Base-by-base conservation (phyloP, 179 eudicot species). In the Patellifolia procumbens region DNA sequence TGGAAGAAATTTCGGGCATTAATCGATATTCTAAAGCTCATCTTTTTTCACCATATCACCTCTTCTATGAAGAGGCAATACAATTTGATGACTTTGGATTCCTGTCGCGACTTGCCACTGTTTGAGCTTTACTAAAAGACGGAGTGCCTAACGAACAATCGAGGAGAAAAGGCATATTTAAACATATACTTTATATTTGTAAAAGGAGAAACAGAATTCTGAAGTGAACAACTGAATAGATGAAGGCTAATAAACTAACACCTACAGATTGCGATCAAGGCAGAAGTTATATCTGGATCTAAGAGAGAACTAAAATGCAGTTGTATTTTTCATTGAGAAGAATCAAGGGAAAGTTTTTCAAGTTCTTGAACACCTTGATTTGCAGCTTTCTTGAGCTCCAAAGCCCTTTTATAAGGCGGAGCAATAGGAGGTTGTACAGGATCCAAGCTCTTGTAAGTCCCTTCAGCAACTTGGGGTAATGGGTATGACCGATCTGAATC, bases 401-500 rank as follows among this genome's bases (percentile, higher is more conserved):
- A 87, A 60, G 98, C 98, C 79, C 92, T 89, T 76, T 94, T 94
- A 73, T 94, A 94, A 58, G 98, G 98, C 1, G 98, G 98, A 59
- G 94, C 98, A 69, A 94, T 94, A 0, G 98, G 98, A 13, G 97
- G 98, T 73, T 94, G 98, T 11, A 94, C 87, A 0, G 98, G 98
- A 82, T 92, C 97, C 78, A 94, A 85, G 84, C 90, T 89, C 82
- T 83, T 85, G 84, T 94, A 94, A 17, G 90, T 82, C 66, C 98
- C 98, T 68, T 89, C 87, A 5, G 89, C 89, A 56, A 69, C 85
- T 82, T 80, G 89, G 71, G 98, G 87, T 67, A 94, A 92, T 0
- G 97, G 98, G 76, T 94, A 94, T n/a, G 98, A 94, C 35, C 93
- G 89, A 75, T 94, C 98, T 0, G 98, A 94, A 80, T 94, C 98